Percentiles rank a stretch among this genome's conserved stretches.
Evolutionary conservation across 2,329 filamentous ascomycete species (phyloP).

Genomic region (Aspergillus vadensis): DNA sequence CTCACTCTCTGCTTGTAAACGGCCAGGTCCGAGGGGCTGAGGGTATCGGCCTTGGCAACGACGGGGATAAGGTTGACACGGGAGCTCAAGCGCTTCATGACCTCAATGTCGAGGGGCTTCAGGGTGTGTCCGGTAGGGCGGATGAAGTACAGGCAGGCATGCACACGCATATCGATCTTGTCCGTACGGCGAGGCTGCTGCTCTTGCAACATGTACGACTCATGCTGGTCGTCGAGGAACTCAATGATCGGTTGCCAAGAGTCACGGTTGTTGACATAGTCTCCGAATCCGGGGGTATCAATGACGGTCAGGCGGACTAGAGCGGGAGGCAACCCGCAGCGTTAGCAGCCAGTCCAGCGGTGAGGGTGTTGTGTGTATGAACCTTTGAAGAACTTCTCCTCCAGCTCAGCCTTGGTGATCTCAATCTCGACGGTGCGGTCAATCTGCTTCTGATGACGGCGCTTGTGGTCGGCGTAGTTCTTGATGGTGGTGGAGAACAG

Average conservation of each 20-base stretch:
- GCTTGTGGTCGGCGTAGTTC: conserved; percentile 99
- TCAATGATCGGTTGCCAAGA: conserved; percentile 99
- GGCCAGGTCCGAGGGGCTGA: conserved; percentile 87
- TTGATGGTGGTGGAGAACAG: conserved; percentile 99
- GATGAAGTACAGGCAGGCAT: conserved; percentile 98
- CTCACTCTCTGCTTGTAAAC: conserved; percentile 94
- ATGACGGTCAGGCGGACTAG: conserved; percentile 97
- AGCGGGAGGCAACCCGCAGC: conserved; percentile 14
- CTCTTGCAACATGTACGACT: conserved; percentile 99
- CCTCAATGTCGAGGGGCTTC: conserved; percentile 98
- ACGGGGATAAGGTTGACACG: conserved; percentile 98
- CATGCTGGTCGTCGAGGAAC: conserved; percentile 99
- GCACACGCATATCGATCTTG: conserved; percentile 99
- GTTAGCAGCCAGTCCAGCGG: conserved; percentile 19
- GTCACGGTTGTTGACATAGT: conserved; percentile 99
- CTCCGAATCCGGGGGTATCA: conserved; percentile 97
- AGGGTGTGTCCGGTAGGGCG: conserved; percentile 96
- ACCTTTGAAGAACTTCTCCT: conserved; percentile 99
- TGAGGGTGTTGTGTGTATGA: conserved; percentile 24
- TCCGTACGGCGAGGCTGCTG: conserved; percentile 96
- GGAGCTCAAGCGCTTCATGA: conserved; percentile 98
- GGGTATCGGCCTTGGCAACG: conserved; percentile 96
- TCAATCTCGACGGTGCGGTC: conserved; percentile 99
- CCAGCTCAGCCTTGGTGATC: conserved; percentile 98
- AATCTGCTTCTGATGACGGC: conserved; percentile 97